These are phyloP conservation scores for Diaporthe aspalathi DNA, from an alignment of 2,329 filamentous ascomycete genomes.

Conservation along the genomic window DNA sequence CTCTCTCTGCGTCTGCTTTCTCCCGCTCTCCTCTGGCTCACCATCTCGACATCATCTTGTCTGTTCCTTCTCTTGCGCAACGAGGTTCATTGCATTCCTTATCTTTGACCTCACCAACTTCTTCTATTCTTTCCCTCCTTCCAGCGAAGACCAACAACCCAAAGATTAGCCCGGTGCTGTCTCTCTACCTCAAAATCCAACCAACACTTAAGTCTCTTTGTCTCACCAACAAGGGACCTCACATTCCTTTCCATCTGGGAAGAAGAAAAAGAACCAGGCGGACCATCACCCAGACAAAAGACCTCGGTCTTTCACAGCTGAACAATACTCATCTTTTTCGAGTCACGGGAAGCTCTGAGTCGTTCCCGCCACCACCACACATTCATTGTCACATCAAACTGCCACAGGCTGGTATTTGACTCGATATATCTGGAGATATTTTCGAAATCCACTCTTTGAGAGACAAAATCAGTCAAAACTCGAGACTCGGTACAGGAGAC, in stretches of 20 bases:
- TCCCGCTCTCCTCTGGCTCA: background rate
- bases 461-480: slow-evolving; percentile 10
- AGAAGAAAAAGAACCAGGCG: background rate
- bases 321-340: background rate
- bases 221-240: slow-evolving; percentile 22
- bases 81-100: slow-evolving; percentile 32
- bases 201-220: slow-evolving; percentile 9
- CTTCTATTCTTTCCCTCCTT: slow-evolving; percentile 27
- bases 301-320: slow-evolving; percentile 21
- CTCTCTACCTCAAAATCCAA: background rate
- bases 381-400: slow-evolving; percentile 14
- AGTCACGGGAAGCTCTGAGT: slow-evolving; percentile 7
- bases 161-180: slow-evolving; percentile 16
- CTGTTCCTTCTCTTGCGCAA: slow-evolving; percentile 23
- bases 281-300: slow-evolving; percentile 8
- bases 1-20: background rate
- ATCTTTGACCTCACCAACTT: slow-evolving; percentile 19
- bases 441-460: slow-evolving; percentile 12
- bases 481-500: slow-evolving; percentile 1
- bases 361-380: slow-evolving; percentile 19
- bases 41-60: slow-evolving; percentile 22
- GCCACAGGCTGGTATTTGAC: slow-evolving; percentile 29
- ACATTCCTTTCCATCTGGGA: slow-evolving; percentile 21
- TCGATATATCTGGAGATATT: slow-evolving; percentile 16
- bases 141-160: slow-evolving; percentile 23